Base-by-base conservation (phyloP, 352 stramenopile genomes). In the Hyaloperonospora arabidopsidis region DNA sequence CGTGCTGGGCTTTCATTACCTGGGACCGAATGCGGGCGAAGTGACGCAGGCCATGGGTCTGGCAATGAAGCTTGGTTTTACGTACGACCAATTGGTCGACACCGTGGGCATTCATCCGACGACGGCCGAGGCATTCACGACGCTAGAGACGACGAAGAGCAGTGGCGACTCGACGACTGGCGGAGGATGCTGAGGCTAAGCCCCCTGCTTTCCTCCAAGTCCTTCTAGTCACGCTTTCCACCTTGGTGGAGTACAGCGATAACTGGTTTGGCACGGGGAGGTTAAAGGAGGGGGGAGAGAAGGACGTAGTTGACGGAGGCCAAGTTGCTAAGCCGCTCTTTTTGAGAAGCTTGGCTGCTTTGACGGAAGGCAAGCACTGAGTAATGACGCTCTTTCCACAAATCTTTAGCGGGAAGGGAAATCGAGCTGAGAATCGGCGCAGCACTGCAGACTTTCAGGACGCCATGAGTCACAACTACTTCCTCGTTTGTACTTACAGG, bases 21-120 rank as follows among this genome's bases (percentile, higher is more conserved):
- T 98, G n/a, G 96, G 95, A 32, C 97, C 96, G 15, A 98, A 99
- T 61, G 96, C 96, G 32, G 96, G 97, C 45, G 97, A 99, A 74
- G 82, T 97, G 48, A 96, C 87, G 22, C 90, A 95, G 59, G 83
- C 93, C 34, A 97, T 97, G 61, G 93, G 89, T 15, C 74, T 97
- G 19, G 86, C 92, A 2, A 97, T 98, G 82, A 98, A 97, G 67
- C 62, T 97, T 51, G 86, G 91, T 22, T 87, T 97, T 56, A 98
- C 83, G 38, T 98, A 97, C 67, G 82, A 92, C 38, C 75, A 97
- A 67, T 89, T 98, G 60, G 74, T 84, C 15, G 77, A 86, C 47
- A 96, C 94, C 17, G 90, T 98, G 14, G 94, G 95, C 43, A 98
- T 98, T 67, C 96, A 98, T 70, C 96, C 96, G 45, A 98, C 95